Base-by-base conservation (phyloP, 2,329 filamentous ascomycete genomes). In the Aspergillus latus region DNA sequence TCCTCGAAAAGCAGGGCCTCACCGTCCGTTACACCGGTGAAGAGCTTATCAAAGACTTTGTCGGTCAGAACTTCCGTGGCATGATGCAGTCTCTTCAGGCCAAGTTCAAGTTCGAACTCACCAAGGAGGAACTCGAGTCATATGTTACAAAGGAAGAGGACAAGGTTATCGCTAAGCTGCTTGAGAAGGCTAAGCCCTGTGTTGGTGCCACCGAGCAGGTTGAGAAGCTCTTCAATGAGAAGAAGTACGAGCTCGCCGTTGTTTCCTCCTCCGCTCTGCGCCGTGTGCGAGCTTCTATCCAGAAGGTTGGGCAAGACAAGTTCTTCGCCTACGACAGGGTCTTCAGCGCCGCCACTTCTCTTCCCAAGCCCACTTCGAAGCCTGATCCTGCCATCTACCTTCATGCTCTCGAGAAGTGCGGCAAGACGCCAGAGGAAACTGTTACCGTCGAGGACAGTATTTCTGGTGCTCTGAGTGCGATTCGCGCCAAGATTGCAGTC, bases 61-160 rank as follows among this genome's bases (percentile, higher is more conserved):
- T 96, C 66, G 92, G 92, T 67, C 88, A 94, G 74, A 96, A 95
- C 83, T 96, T 96, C 83, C 90, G 91, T 65, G 90, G 90, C 76
- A 96, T 96, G 90, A 87, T 96, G 77, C 75, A 80, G 57, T 85
- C 84, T 59, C 84, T 96, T 59, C 86, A 92, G 75, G 78, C 85
- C 73, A 88, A 89, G 74, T 86, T 90, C 80, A 80, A 82, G 74
- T 93, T 96, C 76, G 76, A 81, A 52, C 84, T 96, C 76, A 66
- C 75, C 28, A 73, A 81, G 21, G 85, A 84, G 2, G 89, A 95
- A 70, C 76, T 92, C 56, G 86, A 94, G 66, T 73, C 71, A 40
- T 95, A 90, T 72, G 90, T 95, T 60, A 81, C 78, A 66, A 81
- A 81, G 66, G 92, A 96, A 76, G 88, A 95, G 71, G 89, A 90